A percentile compares a stretch with the other conserved stretches of the same genome.
phyloP scores from a whole-genome alignment of 768 basidiomycete species.

The Suillus hirtellus region DNA sequence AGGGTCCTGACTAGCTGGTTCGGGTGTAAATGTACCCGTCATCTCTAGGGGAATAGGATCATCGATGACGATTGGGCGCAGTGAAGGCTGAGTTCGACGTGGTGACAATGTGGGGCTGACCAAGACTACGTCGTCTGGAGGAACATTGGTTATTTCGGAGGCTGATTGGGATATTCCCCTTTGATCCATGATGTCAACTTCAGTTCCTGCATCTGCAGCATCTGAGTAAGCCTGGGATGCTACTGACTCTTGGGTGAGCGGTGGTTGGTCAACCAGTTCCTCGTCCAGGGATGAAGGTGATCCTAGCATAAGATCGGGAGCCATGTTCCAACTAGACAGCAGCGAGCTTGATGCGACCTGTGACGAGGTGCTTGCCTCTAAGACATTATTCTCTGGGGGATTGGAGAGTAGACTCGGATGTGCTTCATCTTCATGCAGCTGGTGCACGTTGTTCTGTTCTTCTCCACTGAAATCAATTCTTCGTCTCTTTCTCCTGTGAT shows the following conservation, averaged over 20 bases:
- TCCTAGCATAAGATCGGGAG: background rate
- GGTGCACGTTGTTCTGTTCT: background rate
- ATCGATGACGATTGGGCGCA: slow-evolving; percentile 4
- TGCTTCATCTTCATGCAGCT: background rate
- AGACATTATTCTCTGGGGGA: background rate
- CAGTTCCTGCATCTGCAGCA: background rate
- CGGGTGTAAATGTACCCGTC: background rate
- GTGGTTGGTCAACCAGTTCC: background rate
- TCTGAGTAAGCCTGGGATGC: slow-evolving; percentile 1
- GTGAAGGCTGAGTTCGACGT: background rate
- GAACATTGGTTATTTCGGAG: background rate
- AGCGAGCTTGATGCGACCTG: background rate
- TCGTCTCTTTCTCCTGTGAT: slow-evolving; percentile 7
- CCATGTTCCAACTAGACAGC: background rate
- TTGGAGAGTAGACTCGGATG: background rate
- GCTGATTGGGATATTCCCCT: background rate
- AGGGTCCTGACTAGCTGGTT: slow-evolving; percentile 8
- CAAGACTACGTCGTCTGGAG: slow-evolving; percentile 2
- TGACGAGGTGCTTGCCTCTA: slow-evolving; percentile 1
- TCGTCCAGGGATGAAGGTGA: background rate
- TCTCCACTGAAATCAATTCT: slow-evolving; percentile 1
- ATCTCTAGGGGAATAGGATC: slow-evolving; percentile 3
- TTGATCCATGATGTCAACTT: background rate
- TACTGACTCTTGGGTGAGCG: slow-evolving; percentile 3
- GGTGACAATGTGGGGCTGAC: slow-evolving; percentile 2